Evolutionary conservation across 1,284 basidiomycete genomes (phyloP).

Genomic region (Chondrostereum purpureum): DNA sequence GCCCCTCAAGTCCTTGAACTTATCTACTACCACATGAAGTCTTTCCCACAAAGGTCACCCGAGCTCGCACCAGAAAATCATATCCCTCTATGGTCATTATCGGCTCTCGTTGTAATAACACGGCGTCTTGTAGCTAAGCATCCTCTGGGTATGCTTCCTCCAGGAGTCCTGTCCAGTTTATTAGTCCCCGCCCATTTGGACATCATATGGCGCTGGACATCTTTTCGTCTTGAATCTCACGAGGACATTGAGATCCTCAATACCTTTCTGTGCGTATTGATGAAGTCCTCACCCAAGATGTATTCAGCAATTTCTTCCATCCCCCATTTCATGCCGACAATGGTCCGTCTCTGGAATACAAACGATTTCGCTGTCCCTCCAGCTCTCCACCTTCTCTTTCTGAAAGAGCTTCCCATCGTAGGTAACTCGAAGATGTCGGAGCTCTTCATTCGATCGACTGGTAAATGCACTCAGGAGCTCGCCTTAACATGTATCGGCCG

Average conservation of each 20-base stretch:
- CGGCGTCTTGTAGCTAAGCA: too few relatives aligned
- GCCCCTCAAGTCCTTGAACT: too few relatives aligned
- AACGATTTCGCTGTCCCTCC: neutral
- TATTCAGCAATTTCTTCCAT: neutral
- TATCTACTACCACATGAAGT: too few relatives aligned
- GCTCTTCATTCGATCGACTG: neutral
- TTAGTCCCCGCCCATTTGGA: neutral
- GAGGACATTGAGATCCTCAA: neutral
- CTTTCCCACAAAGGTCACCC: too few relatives aligned
- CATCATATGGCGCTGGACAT: neutral
- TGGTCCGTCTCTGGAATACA: neutral
- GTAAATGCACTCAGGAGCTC: neutral
- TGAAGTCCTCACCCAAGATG: neutral
- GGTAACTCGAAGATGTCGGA: neutral
- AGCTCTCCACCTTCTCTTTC: neutral
- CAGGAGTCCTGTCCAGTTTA: too few relatives aligned
- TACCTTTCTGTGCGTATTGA: neutral
- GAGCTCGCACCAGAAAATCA: too few relatives aligned
- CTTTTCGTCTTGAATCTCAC: neutral
- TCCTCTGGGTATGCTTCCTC: too few relatives aligned
- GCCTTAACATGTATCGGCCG: neutral
- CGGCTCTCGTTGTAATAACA: too few relatives aligned
- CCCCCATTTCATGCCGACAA: neutral
- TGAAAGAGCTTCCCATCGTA: neutral
- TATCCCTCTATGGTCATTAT: too few relatives aligned